These are phyloP conservation scores for Curvularia eragrostidis DNA, from an alignment of 2,329 filamentous ascomycete genomes.

Conservation along the genomic window DNA sequence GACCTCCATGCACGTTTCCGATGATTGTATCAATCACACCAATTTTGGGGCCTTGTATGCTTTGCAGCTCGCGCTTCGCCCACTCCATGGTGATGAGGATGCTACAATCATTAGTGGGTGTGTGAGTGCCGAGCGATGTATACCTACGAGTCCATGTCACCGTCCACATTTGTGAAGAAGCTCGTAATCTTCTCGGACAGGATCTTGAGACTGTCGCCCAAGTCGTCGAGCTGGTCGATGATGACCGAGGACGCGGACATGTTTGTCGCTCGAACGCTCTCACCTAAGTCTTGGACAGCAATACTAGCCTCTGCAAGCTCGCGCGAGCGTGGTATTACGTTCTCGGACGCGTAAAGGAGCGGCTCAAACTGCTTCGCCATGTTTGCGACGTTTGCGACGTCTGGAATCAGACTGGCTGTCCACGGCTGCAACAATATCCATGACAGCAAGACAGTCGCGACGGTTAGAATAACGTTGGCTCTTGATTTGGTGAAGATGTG, in stretches of 20 bases:
- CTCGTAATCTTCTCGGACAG: constrained; percentile 84
- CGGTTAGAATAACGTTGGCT: constrained; percentile 68
- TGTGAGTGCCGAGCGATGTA: constrained; percentile 1
- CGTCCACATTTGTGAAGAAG: constrained; percentile 93
- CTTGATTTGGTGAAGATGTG: constrained; percentile 71
- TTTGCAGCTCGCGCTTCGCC: constrained; percentile 82
- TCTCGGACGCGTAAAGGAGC: constrained; percentile 92
- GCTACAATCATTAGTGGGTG: constrained; percentile 51
- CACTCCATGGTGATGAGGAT: constrained; percentile 97
- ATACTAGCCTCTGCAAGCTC: constrained; percentile 90
- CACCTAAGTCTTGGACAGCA: constrained; percentile 92
- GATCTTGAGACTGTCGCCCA: constrained; percentile 84
- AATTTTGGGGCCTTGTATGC: constrained; percentile 46
- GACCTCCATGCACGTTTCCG: constrained; percentile 81
- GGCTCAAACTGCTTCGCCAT: constrained; percentile 93
- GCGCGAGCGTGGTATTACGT: constrained; percentile 82
- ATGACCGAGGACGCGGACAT: constrained; percentile 90
- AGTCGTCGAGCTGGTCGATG: constrained; percentile 80
- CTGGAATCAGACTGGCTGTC: constrained; percentile 71
- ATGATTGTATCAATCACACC: constrained; percentile 75
- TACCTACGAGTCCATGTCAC: constrained; percentile 81
- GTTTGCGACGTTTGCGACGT: constrained; percentile 88
- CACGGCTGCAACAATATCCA: constrained; percentile 72
- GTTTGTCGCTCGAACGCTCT: constrained; percentile 86
- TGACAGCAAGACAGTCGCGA: constrained; percentile 68